Conservation (phyloP, 1,139 yeast genomes). For the Hanseniaspora uvarum region DNA sequence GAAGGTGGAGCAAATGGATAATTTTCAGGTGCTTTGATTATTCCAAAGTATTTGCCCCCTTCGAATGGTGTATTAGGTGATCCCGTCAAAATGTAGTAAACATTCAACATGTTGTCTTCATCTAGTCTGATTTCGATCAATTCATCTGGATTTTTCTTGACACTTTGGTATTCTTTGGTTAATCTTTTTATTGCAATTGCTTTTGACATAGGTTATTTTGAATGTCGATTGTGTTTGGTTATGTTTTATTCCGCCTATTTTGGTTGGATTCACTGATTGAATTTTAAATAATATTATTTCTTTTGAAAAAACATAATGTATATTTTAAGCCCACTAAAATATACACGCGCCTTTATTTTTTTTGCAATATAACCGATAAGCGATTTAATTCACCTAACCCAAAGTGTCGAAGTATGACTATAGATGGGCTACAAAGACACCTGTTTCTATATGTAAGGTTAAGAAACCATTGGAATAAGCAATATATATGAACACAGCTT, state of each 20-base stretch:
- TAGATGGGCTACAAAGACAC: too few species aligned
- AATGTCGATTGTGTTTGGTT: neutral
- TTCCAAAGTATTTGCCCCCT: constrained; percentile 84
- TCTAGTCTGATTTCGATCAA: constrained; percentile 73
- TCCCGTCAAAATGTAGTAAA: constrained; percentile 47
- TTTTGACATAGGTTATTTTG: constrained; percentile 39
- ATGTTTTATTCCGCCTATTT: neutral
- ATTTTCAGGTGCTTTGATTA: constrained; percentile 69
- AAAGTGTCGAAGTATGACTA: too few species aligned
- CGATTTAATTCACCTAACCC: too few species aligned
- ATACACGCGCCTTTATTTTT: neutral
- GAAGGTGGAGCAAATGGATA: constrained; percentile 92
- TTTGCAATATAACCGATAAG: neutral
- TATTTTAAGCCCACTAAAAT: too few species aligned
- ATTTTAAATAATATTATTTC: too few species aligned
- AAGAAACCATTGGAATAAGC: too few species aligned
- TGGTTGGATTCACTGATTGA: too few species aligned
- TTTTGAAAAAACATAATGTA: too few species aligned
- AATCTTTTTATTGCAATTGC: constrained; percentile 41
- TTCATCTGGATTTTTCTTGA: constrained; percentile 71
- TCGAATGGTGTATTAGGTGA: constrained; percentile 80
- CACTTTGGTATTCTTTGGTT: constrained; percentile 66
- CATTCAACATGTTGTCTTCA: constrained; percentile 61
- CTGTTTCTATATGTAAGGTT: too few species aligned
- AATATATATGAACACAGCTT: too few species aligned